These are phyloP conservation scores for Lachancea meyersii DNA, from an alignment of 805 yeast species.

Conservation along the genomic window DNA sequence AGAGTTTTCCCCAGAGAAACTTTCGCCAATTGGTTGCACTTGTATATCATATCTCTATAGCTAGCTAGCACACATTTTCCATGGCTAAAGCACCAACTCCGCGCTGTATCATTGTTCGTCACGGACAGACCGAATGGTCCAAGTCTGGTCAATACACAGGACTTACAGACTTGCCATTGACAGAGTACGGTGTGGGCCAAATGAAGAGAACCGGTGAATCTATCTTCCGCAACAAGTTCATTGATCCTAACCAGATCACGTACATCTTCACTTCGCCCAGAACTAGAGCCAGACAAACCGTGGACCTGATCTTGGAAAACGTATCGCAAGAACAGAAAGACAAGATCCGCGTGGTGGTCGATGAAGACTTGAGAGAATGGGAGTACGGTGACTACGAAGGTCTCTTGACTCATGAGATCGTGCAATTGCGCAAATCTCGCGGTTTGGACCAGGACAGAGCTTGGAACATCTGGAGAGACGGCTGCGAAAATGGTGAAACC, in stretches of 20 bases:
- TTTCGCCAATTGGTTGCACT: too few relatives aligned
- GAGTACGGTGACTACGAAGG: slow-evolving; percentile 97
- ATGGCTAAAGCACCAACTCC: slow-evolving; percentile 44
- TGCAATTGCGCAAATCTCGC: slow-evolving; percentile 47
- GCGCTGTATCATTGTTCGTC: slow-evolving; percentile 67
- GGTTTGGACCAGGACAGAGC: slow-evolving; percentile 47
- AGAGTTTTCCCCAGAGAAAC: too few relatives aligned
- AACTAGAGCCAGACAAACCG: slow-evolving; percentile 68
- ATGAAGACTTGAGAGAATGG: slow-evolving; percentile 85
- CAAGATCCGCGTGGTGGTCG: slow-evolving; percentile 41
- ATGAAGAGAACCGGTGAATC: slow-evolving; percentile 68
- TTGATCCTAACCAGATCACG: slow-evolving; percentile 58
- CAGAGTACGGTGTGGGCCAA: slow-evolving; percentile 70
- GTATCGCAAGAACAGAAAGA: slow-evolving; percentile 40
- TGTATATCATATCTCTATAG: too few relatives aligned
- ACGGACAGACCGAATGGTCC: slow-evolving; percentile 95
- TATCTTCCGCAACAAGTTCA: slow-evolving; percentile 50
- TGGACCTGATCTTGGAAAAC: slow-evolving; percentile 51
- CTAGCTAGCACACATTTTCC: neutral
- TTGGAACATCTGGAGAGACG: slow-evolving; percentile 88
- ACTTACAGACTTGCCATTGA: slow-evolving; percentile 70
- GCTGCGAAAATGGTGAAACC: slow-evolving; percentile 87
- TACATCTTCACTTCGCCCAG: slow-evolving; percentile 78
- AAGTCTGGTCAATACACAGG: slow-evolving; percentile 90
- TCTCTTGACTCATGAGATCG: slow-evolving; percentile 58